These are phyloP conservation scores for Cercospora zeae-maydis DNA, from an alignment of 2,329 filamentous ascomycete species.

Conservation along the genomic window DNA sequence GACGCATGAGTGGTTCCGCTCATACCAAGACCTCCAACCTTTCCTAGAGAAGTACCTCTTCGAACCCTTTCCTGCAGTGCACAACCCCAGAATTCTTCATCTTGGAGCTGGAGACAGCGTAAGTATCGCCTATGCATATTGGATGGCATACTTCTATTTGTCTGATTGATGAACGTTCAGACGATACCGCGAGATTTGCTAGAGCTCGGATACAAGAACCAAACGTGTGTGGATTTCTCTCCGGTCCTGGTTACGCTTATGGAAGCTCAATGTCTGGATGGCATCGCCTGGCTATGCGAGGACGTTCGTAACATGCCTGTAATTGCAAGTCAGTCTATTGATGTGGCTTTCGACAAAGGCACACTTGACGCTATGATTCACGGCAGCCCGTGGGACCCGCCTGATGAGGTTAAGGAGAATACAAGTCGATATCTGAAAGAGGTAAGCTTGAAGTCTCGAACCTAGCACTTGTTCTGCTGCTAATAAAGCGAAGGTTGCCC, in stretches of 20 bases:
- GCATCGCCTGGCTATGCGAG: slow-evolving; percentile 50
- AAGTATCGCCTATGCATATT: slow-evolving; percentile 12
- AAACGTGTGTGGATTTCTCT: slow-evolving; percentile 58
- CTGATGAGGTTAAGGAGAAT: slow-evolving; percentile 31
- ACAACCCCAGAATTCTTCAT: slow-evolving; percentile 50
- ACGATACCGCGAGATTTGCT: slow-evolving; percentile 50
- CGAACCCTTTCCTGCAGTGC: slow-evolving; percentile 28
- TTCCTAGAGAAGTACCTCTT: slow-evolving; percentile 50
- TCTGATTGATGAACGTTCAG: slow-evolving; percentile 22
- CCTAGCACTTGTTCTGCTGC: background rate
- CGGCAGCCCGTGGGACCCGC: slow-evolving; percentile 33
- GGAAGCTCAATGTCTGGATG: slow-evolving; percentile 40
- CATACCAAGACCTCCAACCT: slow-evolving; percentile 36
- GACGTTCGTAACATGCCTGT: slow-evolving; percentile 52
- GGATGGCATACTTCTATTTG: no score
- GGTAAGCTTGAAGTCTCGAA: background rate
- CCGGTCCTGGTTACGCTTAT: slow-evolving; percentile 52
- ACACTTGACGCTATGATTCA: slow-evolving; percentile 37
- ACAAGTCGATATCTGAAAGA: slow-evolving; percentile 28
- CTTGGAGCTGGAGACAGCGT: slow-evolving; percentile 59
- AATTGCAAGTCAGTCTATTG: slow-evolving; percentile 44
- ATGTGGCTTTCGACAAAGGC: slow-evolving; percentile 51
- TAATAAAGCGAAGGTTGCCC: slow-evolving; percentile 20
- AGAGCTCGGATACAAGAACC: slow-evolving; percentile 47
- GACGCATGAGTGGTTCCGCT: background rate